A percentile compares a stretch with the other conserved stretches of the same genome.
phyloP scores from a whole-genome alignment of 306 rosid genomes.

The Luffa acutangula region DNA sequence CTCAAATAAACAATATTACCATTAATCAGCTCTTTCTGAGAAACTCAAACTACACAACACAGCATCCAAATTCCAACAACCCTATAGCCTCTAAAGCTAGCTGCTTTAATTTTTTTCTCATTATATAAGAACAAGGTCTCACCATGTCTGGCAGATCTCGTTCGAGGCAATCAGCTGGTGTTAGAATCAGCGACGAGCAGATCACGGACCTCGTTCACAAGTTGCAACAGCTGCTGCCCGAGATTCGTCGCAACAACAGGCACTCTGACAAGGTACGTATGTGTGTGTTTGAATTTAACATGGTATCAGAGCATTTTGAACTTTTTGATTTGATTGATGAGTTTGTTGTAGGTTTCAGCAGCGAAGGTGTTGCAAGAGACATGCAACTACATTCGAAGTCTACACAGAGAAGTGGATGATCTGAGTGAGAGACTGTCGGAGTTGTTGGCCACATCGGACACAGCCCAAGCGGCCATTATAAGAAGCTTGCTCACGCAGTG shows the following conservation, averaged over 20 bases:
- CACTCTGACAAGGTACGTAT: constrained; percentile 63
- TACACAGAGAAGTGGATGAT: neutral
- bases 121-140: neutral
- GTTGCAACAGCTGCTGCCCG: constrained; percentile 89
- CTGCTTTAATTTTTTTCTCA: neutral
- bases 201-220: constrained; percentile 81
- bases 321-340: neutral
- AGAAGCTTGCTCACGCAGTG: neutral
- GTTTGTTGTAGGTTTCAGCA: neutral
- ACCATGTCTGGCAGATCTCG: constrained; percentile 59
- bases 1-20: no score
- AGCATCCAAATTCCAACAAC: no score
- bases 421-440: neutral
- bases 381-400: neutral
- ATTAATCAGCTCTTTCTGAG: no score
- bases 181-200: constrained; percentile 77
- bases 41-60: no score
- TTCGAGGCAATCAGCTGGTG: constrained; percentile 53
- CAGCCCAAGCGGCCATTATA: neutral
- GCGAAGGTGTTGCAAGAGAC: neutral
- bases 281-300: neutral
- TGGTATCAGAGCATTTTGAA: no score
- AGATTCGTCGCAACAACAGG: constrained; percentile 44
- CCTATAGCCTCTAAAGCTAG: neutral
- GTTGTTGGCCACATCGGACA: neutral